Base-by-base conservation (phyloP, 202 grass and related monocot genomes). In the Carex arenaria region DNA sequence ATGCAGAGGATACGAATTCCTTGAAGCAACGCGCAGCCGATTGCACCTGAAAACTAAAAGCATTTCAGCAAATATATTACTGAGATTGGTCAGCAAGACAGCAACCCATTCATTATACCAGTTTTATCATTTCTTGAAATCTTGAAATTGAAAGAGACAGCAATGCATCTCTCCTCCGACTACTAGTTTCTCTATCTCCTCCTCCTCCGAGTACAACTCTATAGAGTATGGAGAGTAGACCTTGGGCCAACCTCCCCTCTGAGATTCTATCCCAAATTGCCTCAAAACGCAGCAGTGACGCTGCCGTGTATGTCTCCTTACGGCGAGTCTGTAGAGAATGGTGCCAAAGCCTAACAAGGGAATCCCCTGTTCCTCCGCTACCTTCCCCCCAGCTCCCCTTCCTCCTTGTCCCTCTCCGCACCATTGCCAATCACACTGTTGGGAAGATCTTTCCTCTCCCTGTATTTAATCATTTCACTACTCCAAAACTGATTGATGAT, bases 301-400 rank as follows among this genome's bases (percentile, higher is more conserved):
- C 68, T 13, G 7, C 18, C 3, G 1, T 23, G 18, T 72, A 72
- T 1, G n/a, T 72, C 42, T 11, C 42, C 68, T n/a, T 72, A n/a
- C 1, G 68, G 40, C 19, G 4, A 23, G 10, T 72, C 4, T 72
- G 68, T 5, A 40, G 68, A 14, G 68, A 49, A 19, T 72, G 42
- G 68, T 18, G 68, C 42, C 42, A n/a, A 18, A 26, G 40, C 10
- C 68, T 72, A 13, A 72, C 42, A 8, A 3, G 23, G n/a, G 6
- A 26, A n/a, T 72, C 68, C 19, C 40, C 68, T 2, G 1, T 49
- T 2, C 68, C 68, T 51, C 68, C 68, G 4, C 40, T 72, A 8
- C 68, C 68, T 72, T 72, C 42, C n/a, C 40, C 68, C 18, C 68
- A 72, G 18, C n/a, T 72, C n/a, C 40, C 70, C 43, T 73, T 73